Base-by-base conservation (phyloP, 352 stramenopile genomes). In the Phytophthora lateralis region DNA sequence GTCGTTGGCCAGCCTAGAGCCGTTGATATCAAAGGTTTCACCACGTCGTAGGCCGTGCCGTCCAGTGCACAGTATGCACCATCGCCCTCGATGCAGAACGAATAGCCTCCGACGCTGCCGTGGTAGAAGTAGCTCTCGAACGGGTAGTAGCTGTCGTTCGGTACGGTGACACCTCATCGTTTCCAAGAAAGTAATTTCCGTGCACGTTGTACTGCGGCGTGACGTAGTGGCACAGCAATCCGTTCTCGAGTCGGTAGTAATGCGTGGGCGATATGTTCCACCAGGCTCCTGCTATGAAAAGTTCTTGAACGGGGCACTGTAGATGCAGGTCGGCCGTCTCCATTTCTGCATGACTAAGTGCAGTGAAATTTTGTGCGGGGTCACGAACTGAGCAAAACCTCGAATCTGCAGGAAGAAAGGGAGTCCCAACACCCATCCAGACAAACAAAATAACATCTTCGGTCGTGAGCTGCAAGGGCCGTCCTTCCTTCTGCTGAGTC, bases 371-470 rank as follows among this genome's bases (percentile, higher is more conserved):
- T 69, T 69, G 61, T 69, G 55, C 5, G 61, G 61, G 0, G 61
- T 47, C 34, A 41, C 45, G 7, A 67, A 53, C 11, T 67, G 43
- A 5, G 21, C 10, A 20, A 44, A 67, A 30, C 59, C 26, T 30
- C 26, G 26, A 30, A 30, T 30, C 26, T 30, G 26, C 58, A 80
- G 63, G 60, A 80, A 27, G 49, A 73, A 55, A 59, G 73, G 53
- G 0, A 11, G 34, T 38, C 14, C 55, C 49, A 2, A 49, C 21
- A 18, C 14, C 26, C 15, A 60, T n/a, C 55, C 61, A 63, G 26
- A 30, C 26, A 4, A 63, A 4, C 14, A 68, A 10, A 4, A 55
- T 5, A 3, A 46, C n/a, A 24, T 18, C 6, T 15, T 24, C 15
- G 8, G 30, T 37, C 30, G 30, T 37, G 26, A 8, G 4, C 6